A percentile compares a stretch with the other conserved stretches of the same genome.
phyloP scores from a whole-genome alignment of 2,329 filamentous ascomycete species.

The Zasmidium angulare region DNA sequence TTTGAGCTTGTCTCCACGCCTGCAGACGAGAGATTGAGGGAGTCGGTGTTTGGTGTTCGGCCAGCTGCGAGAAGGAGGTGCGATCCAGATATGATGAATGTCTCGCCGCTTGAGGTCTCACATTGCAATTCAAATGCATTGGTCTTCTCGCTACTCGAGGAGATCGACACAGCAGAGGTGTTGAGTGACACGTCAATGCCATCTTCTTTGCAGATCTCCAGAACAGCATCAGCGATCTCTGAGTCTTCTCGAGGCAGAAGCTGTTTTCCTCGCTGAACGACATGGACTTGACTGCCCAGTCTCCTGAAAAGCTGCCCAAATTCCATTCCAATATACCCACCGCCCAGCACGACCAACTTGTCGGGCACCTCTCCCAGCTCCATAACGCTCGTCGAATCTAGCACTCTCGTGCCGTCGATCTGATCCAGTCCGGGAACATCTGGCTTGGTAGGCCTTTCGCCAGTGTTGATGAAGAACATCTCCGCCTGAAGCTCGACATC shows the following conservation, averaged over 20 bases:
- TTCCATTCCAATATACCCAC: background rate
- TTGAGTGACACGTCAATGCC: background rate
- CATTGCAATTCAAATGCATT: background rate
- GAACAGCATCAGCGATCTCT: background rate
- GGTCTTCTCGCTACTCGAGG: background rate
- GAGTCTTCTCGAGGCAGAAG: background rate
- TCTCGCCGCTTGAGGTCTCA: background rate
- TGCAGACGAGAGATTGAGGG: background rate
- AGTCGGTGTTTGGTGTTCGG: background rate
- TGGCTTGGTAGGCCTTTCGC: background rate
- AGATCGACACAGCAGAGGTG: background rate
- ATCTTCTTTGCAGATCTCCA: background rate
- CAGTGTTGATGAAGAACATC: background rate
- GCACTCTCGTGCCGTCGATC: background rate
- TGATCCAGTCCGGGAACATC: background rate
- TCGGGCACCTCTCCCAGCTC: background rate
- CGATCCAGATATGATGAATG: background rate
- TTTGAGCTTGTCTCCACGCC: background rate
- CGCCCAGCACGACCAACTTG: background rate
- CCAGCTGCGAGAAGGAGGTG: background rate
- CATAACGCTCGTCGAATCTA: background rate
- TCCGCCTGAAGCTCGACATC: background rate
- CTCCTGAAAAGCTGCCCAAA: background rate
- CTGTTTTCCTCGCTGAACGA: background rate
- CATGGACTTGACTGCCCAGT: background rate